Percentiles rank a stretch among this genome's conserved stretches.
Conservation (phyloP, 441 rosid species). For the Geranium incanum region DNA sequence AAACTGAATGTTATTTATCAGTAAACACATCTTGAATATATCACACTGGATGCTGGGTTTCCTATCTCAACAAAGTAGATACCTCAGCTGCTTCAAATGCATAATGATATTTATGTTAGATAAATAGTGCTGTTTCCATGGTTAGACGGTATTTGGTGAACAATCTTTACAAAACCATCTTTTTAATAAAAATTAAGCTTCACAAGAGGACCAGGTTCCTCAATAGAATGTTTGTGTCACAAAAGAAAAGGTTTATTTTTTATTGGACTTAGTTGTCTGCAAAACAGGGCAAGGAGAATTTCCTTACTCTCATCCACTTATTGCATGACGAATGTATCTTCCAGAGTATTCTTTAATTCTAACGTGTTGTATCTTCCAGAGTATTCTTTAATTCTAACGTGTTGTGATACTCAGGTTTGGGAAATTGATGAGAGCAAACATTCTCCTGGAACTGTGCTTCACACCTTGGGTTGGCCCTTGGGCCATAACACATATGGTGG, state of each 20-base stretch:
- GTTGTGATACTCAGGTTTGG: slow-evolving; percentile 57
- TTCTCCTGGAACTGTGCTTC: slow-evolving; percentile 75
- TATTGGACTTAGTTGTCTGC: background rate
- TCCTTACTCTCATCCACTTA: slow-evolving; percentile 12
- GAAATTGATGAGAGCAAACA: slow-evolving; percentile 83
- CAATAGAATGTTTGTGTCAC: background rate
- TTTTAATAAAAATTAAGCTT: background rate
- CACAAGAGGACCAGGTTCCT: background rate
- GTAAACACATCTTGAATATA: background rate
- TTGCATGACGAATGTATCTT: background rate
- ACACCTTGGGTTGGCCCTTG: slow-evolving; percentile 92
- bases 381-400: background rate
- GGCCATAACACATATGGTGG: slow-evolving; percentile 87
- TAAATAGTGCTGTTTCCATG: slow-evolving; percentile 1
- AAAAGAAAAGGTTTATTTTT: slow-evolving; percentile 4
- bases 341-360: background rate
- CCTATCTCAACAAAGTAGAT: background rate
- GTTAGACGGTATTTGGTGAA: background rate
- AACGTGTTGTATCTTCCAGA: background rate
- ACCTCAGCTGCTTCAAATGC: background rate
- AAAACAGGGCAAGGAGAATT: background rate
- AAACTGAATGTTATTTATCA: slow-evolving; percentile 8
- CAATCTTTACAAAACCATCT: background rate
- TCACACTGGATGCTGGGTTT: background rate
- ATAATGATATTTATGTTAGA: background rate